These are phyloP conservation scores for Trichophyton schoenleinii DNA, from an alignment of 2,329 filamentous ascomycete genomes.

Conservation along the genomic window DNA sequence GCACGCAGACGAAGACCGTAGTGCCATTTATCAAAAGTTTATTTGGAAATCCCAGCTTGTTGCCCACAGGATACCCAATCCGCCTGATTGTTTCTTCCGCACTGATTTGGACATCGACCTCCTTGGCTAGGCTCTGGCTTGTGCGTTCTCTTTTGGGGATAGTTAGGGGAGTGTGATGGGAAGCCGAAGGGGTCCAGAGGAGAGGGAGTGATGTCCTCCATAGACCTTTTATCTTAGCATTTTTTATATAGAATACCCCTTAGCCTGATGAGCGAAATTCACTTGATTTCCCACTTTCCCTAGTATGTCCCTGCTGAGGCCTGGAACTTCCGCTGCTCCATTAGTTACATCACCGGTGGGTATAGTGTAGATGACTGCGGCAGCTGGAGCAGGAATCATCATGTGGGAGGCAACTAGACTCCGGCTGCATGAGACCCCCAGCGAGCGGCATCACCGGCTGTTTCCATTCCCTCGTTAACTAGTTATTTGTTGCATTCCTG, in stretches of 20 bases:
- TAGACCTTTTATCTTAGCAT: background rate
- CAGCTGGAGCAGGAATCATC: too few relatives aligned
- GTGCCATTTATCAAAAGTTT: background rate
- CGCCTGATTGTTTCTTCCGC: slow-evolving; percentile 17
- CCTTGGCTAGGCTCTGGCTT: background rate
- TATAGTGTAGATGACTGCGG: too few relatives aligned
- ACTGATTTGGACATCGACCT: slow-evolving; percentile 14
- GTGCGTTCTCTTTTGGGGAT: background rate
- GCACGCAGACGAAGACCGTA: background rate
- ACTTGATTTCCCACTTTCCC: background rate
- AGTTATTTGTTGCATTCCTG: too few relatives aligned
- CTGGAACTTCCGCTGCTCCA: too few relatives aligned
- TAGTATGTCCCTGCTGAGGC: too few relatives aligned
- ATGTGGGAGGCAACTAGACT: too few relatives aligned
- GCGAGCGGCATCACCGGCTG: too few relatives aligned
- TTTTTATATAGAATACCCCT: background rate
- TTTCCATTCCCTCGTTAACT: too few relatives aligned
- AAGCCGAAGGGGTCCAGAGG: background rate
- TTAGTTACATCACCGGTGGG: too few relatives aligned
- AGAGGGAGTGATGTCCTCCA: background rate
- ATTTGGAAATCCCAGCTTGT: slow-evolving; percentile 7
- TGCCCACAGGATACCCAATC: slow-evolving; percentile 12
- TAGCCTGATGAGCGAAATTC: background rate
- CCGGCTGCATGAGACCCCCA: too few relatives aligned
- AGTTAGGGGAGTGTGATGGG: background rate